Evolutionary conservation across 371 early-diverging fungal genomes (phyloP), one percentile per base, ranked within the genome.

Genomic region (Mortierella sp.): DNA sequence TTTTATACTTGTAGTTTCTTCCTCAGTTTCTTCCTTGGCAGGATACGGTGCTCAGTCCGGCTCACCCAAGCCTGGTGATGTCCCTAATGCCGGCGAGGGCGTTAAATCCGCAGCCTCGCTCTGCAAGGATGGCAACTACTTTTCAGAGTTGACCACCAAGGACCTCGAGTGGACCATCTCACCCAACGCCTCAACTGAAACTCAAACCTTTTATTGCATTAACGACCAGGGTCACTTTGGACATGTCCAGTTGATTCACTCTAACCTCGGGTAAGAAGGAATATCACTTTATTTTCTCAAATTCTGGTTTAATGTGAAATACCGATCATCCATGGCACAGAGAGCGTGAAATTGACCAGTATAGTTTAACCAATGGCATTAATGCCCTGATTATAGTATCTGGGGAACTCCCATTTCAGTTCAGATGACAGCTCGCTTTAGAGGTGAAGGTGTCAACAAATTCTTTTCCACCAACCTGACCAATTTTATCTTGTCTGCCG

Each of bases 181-280:
- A 37, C 83, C 87, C 65, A 92, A 93, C 61, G 90, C 91, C 26
- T 92, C 95, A 15, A 96, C 96, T 8, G 97, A 96, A 85, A 95
- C 93, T 61, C 95, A 96, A 82, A 94, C 96, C 10, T 91, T 95
- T 72, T 96, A 97, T 82, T 80, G 94, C 53, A 90, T 92, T 45
- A 89, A 91, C 12, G 87, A 93, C 58, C 83, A 88, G 23, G 96
- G 96, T 12, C 86, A 88, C 58, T 91, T 94, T 83, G 90, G 89
- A 9, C 92, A 96, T 83, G 87, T 93, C 37, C 94, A 96, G 82
- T 77, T 95, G 77, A 95, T 95, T 72, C 94, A 96, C 87, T 94
- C 95, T 34, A 94, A 88, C 83, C 84, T 93, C 85, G 91, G 94
- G 90, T 91, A 90, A 84, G 85, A n/a, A n/a, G n/a, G n/a, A n/a